Conservation (phyloP, 2,329 filamentous ascomycete genomes). For the Nannizziopsis arthrosporioides region DNA sequence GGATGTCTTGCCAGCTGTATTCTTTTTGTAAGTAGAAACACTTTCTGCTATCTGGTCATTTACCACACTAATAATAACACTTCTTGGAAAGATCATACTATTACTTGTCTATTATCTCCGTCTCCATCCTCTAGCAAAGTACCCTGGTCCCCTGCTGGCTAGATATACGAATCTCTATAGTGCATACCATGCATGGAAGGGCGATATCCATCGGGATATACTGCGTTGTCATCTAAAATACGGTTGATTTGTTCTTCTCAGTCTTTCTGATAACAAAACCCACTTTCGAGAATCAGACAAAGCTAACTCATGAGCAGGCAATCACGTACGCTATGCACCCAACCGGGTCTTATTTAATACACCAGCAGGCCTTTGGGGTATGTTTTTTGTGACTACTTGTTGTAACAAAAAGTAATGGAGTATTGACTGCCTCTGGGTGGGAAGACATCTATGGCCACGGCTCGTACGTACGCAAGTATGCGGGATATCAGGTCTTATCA, state of each 20-base stretch:
- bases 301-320: too few species aligned
- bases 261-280: too few species aligned
- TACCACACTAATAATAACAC: too few species aligned
- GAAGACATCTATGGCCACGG: constrained; percentile 15
- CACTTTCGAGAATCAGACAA: too few species aligned
- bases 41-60: too few species aligned
- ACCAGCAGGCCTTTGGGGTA: constrained; percentile 48
- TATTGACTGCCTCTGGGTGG: constrained; percentile 34
- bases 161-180: constrained; percentile 10
- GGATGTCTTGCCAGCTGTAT: too few species aligned
- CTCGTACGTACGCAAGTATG: constrained; percentile 20
- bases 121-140: constrained; percentile 15
- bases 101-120: constrained; percentile 11
- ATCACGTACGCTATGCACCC: constrained; percentile 65
- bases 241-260: too few species aligned
- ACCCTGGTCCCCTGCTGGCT: constrained; percentile 15
- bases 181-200: constrained; percentile 7
- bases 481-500: constrained; percentile 29
- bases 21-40: too few species aligned
- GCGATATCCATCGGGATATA: constrained; percentile 10
- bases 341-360: constrained; percentile 70
- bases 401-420: background rate
- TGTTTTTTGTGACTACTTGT: background rate
- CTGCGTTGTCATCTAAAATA: constrained; percentile 14
- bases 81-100: background rate